These are phyloP conservation scores for Periglandula ipomoeae DNA, from an alignment of 2,329 filamentous ascomycete species.

Conservation along the genomic window DNA sequence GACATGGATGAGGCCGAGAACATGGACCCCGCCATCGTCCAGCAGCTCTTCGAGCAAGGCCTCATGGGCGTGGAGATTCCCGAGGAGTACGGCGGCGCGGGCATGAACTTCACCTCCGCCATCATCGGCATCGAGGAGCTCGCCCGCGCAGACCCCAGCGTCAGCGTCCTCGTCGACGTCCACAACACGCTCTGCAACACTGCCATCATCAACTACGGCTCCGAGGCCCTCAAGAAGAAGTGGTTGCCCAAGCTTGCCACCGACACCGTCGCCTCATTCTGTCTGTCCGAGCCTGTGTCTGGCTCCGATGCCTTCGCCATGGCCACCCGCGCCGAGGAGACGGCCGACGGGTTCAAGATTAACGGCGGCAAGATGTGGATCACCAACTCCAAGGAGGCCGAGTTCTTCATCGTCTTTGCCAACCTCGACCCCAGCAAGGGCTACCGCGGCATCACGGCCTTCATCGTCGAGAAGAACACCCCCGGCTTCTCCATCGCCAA, in stretches of 20 bases:
- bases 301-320: conserved; percentile 95
- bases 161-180: conserved; percentile 91
- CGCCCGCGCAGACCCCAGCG: conserved; percentile 85
- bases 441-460: conserved; percentile 95
- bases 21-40: conserved; percentile 83
- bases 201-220: conserved; percentile 77
- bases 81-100: conserved; percentile 90
- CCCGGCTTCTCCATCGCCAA: conserved; percentile 92
- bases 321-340: conserved; percentile 81
- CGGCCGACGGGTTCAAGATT: conserved; percentile 74
- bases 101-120: conserved; percentile 97
- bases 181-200: conserved; percentile 99
- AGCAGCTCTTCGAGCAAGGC: conserved; percentile 94
- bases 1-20: conserved; percentile 96
- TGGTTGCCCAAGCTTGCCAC: conserved; percentile 88
- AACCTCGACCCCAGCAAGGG: conserved; percentile 88
- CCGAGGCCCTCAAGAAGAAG: conserved; percentile 66
- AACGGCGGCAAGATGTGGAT: conserved; percentile 99
- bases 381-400: conserved; percentile 90
- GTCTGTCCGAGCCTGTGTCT: conserved; percentile 82
- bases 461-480: conserved; percentile 83
- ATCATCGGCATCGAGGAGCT: conserved; percentile 97
- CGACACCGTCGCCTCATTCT: conserved; percentile 84
- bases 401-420: conserved; percentile 95
- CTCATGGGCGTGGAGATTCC: conserved; percentile 97